Conservation (phyloP, 305 asterid species). For the Andrographis paniculata region DNA sequence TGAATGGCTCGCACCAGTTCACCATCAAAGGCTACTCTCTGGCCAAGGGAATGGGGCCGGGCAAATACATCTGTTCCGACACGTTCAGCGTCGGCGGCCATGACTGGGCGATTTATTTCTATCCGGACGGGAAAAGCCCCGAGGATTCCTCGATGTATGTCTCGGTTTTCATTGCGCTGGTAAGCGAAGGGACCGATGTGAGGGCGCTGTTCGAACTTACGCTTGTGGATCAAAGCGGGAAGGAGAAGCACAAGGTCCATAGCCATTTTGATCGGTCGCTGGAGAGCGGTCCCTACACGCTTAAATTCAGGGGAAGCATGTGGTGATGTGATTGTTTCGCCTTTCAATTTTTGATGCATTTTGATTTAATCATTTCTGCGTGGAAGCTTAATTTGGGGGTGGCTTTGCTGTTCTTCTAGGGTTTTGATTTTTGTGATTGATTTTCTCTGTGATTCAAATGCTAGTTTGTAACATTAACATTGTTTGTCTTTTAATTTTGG, state of each 20-base stretch:
- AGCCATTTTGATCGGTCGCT: slow-evolving; percentile 89
- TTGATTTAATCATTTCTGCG: neutral
- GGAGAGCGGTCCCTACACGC: slow-evolving; percentile 88
- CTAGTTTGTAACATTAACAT: no score
- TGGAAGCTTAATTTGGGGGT: no score
- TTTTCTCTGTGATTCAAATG: no score
- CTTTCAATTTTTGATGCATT: neutral
- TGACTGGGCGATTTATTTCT: slow-evolving; percentile 87
- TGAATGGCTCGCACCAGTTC: slow-evolving; percentile 87
- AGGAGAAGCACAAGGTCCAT: slow-evolving; percentile 79
- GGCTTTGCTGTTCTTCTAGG: no score
- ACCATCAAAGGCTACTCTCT: slow-evolving; percentile 82
- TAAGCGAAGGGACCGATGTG: slow-evolving; percentile 84
- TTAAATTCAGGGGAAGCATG: slow-evolving; percentile 92
- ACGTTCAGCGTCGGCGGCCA: slow-evolving; percentile 77
- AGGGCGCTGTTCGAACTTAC: slow-evolving; percentile 90
- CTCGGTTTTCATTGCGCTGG: slow-evolving; percentile 79
- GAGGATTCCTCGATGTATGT: slow-evolving; percentile 75
- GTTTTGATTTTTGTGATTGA: no score
- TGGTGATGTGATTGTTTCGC: slow-evolving; percentile 45
- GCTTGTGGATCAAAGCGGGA: slow-evolving; percentile 89
- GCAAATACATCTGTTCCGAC: slow-evolving; percentile 74
- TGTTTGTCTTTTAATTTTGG: no score
- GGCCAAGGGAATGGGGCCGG: slow-evolving; percentile 90
- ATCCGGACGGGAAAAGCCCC: slow-evolving; percentile 81